A percentile compares a stretch with the other conserved stretches of the same genome.
Conservation (phyloP, 2,329 filamentous ascomycete species). For the Aphanocladium album region DNA sequence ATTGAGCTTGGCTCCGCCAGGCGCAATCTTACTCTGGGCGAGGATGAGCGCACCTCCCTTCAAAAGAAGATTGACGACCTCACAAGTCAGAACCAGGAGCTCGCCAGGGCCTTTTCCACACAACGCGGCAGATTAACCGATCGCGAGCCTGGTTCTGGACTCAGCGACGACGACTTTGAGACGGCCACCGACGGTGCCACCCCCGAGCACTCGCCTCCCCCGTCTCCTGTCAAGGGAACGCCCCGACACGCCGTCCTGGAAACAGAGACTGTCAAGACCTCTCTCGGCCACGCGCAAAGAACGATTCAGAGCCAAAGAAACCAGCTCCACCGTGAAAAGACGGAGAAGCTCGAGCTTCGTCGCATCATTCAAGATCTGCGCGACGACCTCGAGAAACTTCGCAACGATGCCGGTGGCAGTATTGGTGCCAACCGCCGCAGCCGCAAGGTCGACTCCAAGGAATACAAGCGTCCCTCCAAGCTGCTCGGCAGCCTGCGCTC, state of each 20-base stretch:
- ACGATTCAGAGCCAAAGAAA: slow-evolving; percentile 95
- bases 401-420: slow-evolving; percentile 43
- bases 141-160: slow-evolving; percentile 52
- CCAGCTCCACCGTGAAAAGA: slow-evolving; percentile 96
- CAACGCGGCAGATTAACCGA: slow-evolving; percentile 65
- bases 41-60: slow-evolving; percentile 71
- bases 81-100: slow-evolving; percentile 81
- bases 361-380: slow-evolving; percentile 92
- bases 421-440: slow-evolving; percentile 51
- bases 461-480: slow-evolving; percentile 73
- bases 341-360: slow-evolving; percentile 92
- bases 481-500: slow-evolving; percentile 72
- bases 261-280: slow-evolving; percentile 90
- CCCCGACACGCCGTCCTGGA: slow-evolving; percentile 90
- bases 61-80: slow-evolving; percentile 86
- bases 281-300: slow-evolving; percentile 86
- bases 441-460: slow-evolving; percentile 58
- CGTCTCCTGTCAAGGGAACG: slow-evolving; percentile 86
- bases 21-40: slow-evolving; percentile 70
- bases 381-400: slow-evolving; percentile 77
- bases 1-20: slow-evolving; percentile 81
- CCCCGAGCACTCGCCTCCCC: slow-evolving; percentile 84
- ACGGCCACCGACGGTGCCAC: slow-evolving; percentile 65
- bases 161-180: slow-evolving; percentile 59
- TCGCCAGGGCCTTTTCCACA: slow-evolving; percentile 76